Evolutionary conservation across 176 grass and related monocot species (phyloP).

Genomic region (Miscanthus lutarioriparius): DNA sequence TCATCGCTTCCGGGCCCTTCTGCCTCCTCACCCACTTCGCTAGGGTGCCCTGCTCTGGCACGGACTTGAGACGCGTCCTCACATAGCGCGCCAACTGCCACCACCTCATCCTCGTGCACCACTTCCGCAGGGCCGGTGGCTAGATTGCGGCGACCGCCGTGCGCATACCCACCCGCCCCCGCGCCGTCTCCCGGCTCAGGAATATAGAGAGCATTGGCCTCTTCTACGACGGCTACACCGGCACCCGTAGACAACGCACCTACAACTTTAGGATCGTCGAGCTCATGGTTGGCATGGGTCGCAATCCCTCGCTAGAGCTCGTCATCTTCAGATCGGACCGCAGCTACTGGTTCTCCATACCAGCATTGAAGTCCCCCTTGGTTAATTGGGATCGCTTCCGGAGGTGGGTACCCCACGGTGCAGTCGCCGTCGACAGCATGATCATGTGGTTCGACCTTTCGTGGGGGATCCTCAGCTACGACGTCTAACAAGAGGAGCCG

Average conservation of each 20-base stretch:
- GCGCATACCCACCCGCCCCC: not conserved
- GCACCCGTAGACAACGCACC: not conserved
- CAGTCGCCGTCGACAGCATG: not conserved
- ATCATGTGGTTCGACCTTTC: constrained; percentile 26
- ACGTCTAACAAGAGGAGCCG: not conserved
- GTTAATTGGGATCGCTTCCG: fast-evolving
- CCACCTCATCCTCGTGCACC: not conserved
- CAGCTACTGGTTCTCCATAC: too few relatives aligned
- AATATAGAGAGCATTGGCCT: not conserved
- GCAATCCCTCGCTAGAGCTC: not conserved
- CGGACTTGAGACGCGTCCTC: not conserved
- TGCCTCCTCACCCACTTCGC: not conserved
- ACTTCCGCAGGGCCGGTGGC: not conserved
- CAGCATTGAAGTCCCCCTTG: not conserved
- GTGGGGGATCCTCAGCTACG: not conserved
- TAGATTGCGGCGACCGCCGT: not conserved
- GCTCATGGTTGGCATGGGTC: not conserved
- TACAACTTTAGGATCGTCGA: not conserved
- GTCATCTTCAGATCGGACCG: not conserved
- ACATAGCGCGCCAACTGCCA: too few relatives aligned
- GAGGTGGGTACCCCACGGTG: not conserved
- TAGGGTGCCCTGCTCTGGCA: not conserved
- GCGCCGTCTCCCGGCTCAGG: not conserved
- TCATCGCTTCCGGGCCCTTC: not conserved
- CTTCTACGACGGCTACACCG: not conserved